These are phyloP conservation scores for Mitragyna speciosa DNA, from an alignment of 257 asterid species.

Conservation along the genomic window DNA sequence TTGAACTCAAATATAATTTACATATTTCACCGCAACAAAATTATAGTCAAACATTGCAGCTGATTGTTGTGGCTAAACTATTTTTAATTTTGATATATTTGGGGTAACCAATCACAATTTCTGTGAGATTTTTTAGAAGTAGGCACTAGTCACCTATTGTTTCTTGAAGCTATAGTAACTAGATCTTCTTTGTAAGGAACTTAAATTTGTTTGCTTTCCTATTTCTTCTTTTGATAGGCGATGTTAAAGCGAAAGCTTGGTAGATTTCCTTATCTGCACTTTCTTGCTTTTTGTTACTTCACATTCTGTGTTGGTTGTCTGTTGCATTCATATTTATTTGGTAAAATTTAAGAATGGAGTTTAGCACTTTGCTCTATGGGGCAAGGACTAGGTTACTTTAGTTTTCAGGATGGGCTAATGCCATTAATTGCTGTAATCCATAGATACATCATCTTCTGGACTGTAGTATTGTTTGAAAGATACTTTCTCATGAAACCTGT, in stretches of 20 bases:
- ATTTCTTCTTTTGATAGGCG: not conserved
- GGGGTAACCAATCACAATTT: not conserved
- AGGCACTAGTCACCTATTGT: not conserved
- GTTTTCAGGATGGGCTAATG: not conserved
- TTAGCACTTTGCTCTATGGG: not conserved
- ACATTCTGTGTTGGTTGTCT: not conserved
- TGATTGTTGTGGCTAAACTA: not conserved
- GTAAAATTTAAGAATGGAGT: not conserved
- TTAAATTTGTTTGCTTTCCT: constrained; percentile 2
- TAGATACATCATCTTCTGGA: not conserved
- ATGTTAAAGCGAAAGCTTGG: not conserved
- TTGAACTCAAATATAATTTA: not conserved
- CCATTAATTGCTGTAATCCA: not conserved
- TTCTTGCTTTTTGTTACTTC: not conserved
- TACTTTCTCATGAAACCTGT: not conserved
- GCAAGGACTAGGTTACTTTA: not conserved
- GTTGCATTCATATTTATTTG: not conserved
- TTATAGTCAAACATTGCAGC: not conserved
- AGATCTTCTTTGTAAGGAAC: not conserved
- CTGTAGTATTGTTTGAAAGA: not conserved
- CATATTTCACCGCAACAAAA: not conserved
- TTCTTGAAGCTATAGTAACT: not conserved
- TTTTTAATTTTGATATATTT: not conserved
- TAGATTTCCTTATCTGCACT: not conserved
- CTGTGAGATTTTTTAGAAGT: not conserved